Evolutionary conservation across 2,329 filamentous ascomycete species (phyloP).

Genomic region (Sphaceloma murrayae): DNA sequence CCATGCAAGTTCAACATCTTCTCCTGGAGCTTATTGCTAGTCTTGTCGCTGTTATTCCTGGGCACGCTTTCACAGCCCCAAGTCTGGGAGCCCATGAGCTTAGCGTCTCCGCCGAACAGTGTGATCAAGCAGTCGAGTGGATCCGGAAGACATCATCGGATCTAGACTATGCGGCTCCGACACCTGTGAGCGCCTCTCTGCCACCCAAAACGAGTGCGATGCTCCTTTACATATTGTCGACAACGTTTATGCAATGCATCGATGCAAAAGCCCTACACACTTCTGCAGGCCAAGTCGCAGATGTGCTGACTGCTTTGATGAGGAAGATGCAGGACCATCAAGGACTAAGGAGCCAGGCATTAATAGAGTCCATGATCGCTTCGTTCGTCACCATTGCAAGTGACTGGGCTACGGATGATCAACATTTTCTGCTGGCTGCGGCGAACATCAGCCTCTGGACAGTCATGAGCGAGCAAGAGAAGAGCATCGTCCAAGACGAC

Average conservation of each 20-base stretch:
- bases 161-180: conserved; percentile 3
- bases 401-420: not conserved
- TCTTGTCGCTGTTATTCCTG: conserved; percentile 31
- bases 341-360: not conserved
- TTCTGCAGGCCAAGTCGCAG: not conserved
- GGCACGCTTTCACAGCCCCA: conserved; percentile 14
- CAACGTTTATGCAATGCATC: not conserved
- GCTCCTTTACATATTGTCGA: not conserved
- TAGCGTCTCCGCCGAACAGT: not conserved
- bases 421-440: not conserved
- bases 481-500: not conserved
- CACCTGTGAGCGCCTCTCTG: not conserved
- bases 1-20: conserved; percentile 20
- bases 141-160: conserved; percentile 11
- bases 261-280: not conserved
- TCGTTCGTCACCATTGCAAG: not conserved
- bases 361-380: not conserved
- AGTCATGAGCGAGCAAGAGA: not conserved
- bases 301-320: not conserved
- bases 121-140: conserved; percentile 1
- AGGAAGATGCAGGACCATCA: not conserved
- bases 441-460: conserved; percentile 7
- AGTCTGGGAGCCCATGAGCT: not conserved
- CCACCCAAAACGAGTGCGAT: conserved; percentile 1
- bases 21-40: conserved; percentile 15